Conservation (phyloP, 495 filamentous ascomycete genomes). For the Corynascus novoguineensis region DNA sequence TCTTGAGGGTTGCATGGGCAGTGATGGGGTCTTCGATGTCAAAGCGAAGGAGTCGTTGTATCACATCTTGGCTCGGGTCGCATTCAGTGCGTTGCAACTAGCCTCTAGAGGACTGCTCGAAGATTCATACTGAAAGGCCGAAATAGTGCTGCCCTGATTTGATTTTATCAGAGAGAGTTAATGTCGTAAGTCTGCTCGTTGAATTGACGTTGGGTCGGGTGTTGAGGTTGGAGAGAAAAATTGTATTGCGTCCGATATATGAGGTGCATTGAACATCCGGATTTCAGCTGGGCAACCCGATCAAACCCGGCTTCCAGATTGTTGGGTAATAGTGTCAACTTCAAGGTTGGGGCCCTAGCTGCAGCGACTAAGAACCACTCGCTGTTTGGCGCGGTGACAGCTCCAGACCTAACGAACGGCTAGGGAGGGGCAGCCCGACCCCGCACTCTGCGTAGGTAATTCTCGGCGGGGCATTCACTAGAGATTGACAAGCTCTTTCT, state of each 20-base stretch:
- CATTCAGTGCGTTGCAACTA: constrained; percentile 8
- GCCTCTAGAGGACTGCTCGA: neutral
- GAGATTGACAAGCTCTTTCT: too few species aligned
- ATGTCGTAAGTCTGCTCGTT: too few species aligned
- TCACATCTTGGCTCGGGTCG: constrained; percentile 29
- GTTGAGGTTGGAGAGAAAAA: too few species aligned
- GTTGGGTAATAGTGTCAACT: constrained; percentile 1
- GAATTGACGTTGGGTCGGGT: too few species aligned
- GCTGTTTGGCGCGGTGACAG: constrained; percentile 8
- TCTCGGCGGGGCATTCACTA: constrained; percentile 8
- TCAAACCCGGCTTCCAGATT: too few species aligned
- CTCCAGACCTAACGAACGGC: neutral
- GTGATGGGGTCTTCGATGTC: constrained; percentile 3
- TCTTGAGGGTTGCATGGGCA: constrained; percentile 49
- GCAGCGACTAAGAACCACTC: constrained; percentile 3
- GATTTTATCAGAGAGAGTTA: too few species aligned
- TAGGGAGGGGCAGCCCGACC: constrained; percentile 10
- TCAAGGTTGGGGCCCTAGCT: constrained; percentile 3
- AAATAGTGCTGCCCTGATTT: too few species aligned
- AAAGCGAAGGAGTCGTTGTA: neutral
- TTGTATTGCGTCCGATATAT: too few species aligned
- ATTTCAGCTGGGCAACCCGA: too few species aligned
- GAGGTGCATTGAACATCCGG: too few species aligned
- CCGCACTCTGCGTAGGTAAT: constrained; percentile 4
- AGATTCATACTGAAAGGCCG: too few species aligned